These are phyloP conservation scores for Lecanicillium sp. DNA, from an alignment of 2,329 filamentous ascomycete species.

Conservation along the genomic window DNA sequence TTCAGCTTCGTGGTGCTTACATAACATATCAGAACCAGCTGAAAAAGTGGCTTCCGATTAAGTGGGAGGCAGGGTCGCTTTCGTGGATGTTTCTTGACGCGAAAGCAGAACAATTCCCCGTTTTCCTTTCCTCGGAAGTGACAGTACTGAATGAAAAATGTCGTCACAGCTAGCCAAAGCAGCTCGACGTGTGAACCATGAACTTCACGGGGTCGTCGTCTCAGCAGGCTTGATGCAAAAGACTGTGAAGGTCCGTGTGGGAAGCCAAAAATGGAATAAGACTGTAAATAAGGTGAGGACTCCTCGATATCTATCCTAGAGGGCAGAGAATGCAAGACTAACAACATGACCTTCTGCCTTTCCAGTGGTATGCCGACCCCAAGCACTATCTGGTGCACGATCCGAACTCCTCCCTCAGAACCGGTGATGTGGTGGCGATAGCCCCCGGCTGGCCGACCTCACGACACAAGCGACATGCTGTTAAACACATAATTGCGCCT, in stretches of 20 bases:
- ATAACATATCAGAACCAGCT: too few species aligned
- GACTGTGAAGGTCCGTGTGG: constrained; percentile 71
- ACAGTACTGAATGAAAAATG: constrained; percentile 21
- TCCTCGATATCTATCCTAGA: not conserved
- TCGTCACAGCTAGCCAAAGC: constrained; percentile 32
- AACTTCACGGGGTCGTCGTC: constrained; percentile 63
- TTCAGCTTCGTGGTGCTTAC: too few species aligned
- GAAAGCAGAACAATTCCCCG: too few species aligned
- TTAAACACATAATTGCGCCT: constrained; percentile 67
- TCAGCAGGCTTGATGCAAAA: constrained; percentile 71
- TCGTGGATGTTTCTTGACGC: too few species aligned
- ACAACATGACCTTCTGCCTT: not conserved
- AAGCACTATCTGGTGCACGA: constrained; percentile 69
- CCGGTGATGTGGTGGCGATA: constrained; percentile 70
- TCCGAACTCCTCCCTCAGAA: constrained; percentile 63
- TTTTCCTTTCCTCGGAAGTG: too few species aligned
- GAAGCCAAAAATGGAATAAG: constrained; percentile 64
- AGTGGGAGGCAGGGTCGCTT: too few species aligned
- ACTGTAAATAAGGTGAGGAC: constrained; percentile 60
- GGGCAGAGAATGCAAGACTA: not conserved
- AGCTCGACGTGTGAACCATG: constrained; percentile 37
- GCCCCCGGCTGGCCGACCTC: constrained; percentile 57
- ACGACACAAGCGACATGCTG: constrained; percentile 63
- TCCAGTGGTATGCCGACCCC: constrained; percentile 50
- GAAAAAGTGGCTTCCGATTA: too few species aligned